Conservation (phyloP, 1,284 basidiomycete species). For the Tilletia caries region DNA sequence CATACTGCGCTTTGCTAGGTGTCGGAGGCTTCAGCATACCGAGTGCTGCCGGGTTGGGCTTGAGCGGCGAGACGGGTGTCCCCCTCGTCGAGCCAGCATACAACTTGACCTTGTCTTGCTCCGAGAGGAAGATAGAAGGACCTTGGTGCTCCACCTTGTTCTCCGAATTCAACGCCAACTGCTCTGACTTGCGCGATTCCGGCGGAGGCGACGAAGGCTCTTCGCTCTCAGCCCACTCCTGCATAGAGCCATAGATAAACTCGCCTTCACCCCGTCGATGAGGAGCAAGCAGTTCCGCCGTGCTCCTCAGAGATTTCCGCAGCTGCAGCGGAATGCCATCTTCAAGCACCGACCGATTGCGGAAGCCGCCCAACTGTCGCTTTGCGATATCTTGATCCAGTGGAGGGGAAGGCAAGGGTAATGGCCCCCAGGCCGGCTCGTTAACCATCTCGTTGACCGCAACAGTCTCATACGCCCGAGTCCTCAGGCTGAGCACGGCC, state of each 20-base stretch:
- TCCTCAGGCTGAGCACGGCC: not conserved
- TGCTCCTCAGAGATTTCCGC: not conserved
- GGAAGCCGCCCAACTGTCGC: not conserved
- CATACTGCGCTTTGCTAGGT: constrained; percentile 7
- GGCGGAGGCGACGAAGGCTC: not conserved
- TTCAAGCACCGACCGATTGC: not conserved
- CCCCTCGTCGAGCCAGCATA: not conserved
- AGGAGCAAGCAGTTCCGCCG: not conserved
- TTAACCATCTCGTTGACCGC: not conserved
- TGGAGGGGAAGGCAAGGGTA: not conserved
- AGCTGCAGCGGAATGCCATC: not conserved
- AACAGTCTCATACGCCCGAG: constrained; percentile 1
- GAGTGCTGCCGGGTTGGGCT: not conserved
- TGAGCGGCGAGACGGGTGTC: not conserved
- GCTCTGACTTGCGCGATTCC: too few relatives aligned
- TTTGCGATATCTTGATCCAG: not conserved
- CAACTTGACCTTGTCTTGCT: not conserved
- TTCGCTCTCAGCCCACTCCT: not conserved
- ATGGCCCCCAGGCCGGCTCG: not conserved
- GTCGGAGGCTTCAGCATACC: constrained; percentile 7
- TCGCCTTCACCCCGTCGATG: not conserved
- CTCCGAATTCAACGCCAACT: too few relatives aligned
- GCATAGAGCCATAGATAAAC: not conserved
- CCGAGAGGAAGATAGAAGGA: too few relatives aligned
- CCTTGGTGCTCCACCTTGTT: too few relatives aligned